A percentile compares a stretch with the other conserved stretches of the same genome.
Conservation (phyloP, 208 protist genomes). For the Crithidia fasciculata region DNA sequence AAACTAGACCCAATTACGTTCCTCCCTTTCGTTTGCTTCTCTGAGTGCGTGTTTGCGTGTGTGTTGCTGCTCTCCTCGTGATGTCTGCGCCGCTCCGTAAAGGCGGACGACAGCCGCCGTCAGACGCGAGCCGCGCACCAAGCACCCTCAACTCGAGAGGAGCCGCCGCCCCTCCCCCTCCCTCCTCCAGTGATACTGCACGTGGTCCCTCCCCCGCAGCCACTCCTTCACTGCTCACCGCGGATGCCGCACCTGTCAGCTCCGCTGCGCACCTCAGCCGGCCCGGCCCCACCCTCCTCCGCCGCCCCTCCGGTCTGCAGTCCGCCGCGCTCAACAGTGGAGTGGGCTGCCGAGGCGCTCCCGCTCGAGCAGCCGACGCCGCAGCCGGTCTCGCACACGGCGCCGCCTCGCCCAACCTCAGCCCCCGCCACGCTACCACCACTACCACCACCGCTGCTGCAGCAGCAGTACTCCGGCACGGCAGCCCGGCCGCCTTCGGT, state of each 20-base stretch:
- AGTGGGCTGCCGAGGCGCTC: background rate
- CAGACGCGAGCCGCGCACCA: background rate
- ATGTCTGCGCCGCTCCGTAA: conserved; percentile 20
- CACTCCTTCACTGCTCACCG: background rate
- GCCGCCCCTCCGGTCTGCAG: conserved; percentile 15
- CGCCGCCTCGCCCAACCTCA: background rate
- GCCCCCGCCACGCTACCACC: background rate
- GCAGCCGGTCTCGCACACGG: background rate
- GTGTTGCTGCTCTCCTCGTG: background rate
- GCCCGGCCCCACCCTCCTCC: conserved; percentile 6
- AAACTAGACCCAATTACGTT: background rate
- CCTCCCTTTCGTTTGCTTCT: background rate
- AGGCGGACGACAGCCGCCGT: background rate
- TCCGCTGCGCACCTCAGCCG: background rate
- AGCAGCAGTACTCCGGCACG: background rate
- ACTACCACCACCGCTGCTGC: background rate
- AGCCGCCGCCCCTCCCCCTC: background rate
- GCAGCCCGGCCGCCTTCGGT: background rate
- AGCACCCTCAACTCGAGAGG: background rate
- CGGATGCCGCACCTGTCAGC: background rate
- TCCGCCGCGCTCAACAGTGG: background rate
- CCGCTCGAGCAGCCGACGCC: background rate
- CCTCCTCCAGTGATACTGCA: too few species aligned
- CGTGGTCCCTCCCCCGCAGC: background rate
- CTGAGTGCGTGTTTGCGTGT: background rate